Percentiles rank a stretch among this genome's conserved stretches.
These are phyloP conservation scores for Solanum bulbocastanum DNA, from an alignment of 257 asterid genomes.

Conservation along the genomic window DNA sequence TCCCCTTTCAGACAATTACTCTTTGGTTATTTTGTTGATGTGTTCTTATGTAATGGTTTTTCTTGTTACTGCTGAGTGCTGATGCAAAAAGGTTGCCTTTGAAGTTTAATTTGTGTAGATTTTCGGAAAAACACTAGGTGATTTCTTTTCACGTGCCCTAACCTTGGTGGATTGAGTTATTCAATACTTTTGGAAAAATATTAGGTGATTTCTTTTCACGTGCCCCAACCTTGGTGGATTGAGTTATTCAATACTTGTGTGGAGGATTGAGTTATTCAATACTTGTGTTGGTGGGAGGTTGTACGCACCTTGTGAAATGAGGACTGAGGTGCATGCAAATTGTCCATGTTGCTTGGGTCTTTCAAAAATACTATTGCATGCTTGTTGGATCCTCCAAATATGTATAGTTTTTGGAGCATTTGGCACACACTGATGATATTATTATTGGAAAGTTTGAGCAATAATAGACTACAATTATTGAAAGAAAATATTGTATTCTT, in stretches of 20 bases:
- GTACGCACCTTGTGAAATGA: not conserved
- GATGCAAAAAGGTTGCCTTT: not conserved
- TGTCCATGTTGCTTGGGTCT: not conserved
- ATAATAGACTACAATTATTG: not conserved
- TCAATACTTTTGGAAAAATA: not conserved
- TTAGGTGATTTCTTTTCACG: not conserved
- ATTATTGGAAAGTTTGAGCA: not conserved
- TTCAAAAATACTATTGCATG: not conserved
- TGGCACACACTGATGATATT: not conserved
- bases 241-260: not conserved
- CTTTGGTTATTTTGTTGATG: not conserved
- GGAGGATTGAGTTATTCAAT: not conserved
- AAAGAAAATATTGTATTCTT: not conserved
- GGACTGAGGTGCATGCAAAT: not conserved
- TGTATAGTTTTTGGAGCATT: not conserved
- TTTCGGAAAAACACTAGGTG: not conserved
- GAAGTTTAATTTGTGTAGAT: not conserved
- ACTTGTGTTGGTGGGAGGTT: not conserved
- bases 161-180: not conserved
- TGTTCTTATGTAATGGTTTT: not conserved
- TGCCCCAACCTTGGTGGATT: not conserved
- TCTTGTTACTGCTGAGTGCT: not conserved
- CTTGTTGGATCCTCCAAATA: not conserved
- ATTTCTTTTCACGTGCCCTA: not conserved
- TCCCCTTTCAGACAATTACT: slow-evolving; percentile 15